Percentiles rank a stretch among this genome's conserved stretches.
phyloP scores from a whole-genome alignment of 2,329 filamentous ascomycete genomes.

The Penicillium brasilianum region DNA sequence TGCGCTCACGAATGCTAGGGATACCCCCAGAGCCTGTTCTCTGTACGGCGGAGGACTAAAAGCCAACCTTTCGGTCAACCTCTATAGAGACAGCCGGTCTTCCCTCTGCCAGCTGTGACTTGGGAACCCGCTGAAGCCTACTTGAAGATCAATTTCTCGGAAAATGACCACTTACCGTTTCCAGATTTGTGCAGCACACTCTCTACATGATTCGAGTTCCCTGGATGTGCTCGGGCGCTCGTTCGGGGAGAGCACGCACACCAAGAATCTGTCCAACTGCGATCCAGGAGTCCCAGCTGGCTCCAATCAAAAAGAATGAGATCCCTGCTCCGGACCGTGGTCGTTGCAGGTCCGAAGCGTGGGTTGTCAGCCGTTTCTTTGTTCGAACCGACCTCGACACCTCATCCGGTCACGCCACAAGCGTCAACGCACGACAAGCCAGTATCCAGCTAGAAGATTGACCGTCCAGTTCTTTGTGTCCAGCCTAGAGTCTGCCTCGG shows the following conservation, averaged over 20 bases:
- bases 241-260: not conserved
- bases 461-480: conserved; percentile 23
- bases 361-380: conserved; percentile 22
- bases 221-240: not conserved
- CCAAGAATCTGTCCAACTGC: not conserved
- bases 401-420: conserved; percentile 22
- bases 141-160: not conserved
- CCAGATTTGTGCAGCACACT: not conserved
- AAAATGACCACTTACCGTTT: not conserved
- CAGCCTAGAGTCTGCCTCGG: not conserved
- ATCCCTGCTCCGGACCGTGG: conserved; percentile 19
- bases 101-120: not conserved
- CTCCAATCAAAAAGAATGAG: conserved; percentile 15
- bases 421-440: conserved; percentile 12
- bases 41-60: not conserved
- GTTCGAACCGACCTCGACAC: conserved; percentile 16
- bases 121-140: too few relatives aligned
- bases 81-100: not conserved
- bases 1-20: conserved; percentile 6
- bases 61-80: not conserved
- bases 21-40: conserved; percentile 6
- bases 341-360: conserved; percentile 6
- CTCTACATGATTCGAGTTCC: not conserved
- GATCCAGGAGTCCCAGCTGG: not conserved
- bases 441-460: not conserved